Evolutionary conservation across 2,329 filamentous ascomycete species (phyloP).

Genomic region (Alternaria sp.): DNA sequence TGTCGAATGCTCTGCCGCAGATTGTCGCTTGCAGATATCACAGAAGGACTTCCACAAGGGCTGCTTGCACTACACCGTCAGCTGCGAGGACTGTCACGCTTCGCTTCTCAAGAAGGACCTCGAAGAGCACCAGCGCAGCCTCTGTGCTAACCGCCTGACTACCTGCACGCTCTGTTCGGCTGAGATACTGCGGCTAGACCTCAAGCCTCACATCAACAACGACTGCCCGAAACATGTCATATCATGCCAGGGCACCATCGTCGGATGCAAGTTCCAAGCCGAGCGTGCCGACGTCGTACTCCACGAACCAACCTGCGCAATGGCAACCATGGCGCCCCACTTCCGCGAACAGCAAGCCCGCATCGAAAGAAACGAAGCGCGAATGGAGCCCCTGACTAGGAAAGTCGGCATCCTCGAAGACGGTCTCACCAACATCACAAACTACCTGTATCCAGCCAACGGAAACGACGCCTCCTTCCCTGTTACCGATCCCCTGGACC

Average conservation of each 20-base stretch:
- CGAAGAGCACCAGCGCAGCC: slow-evolving; percentile 56
- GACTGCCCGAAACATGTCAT: slow-evolving; percentile 52
- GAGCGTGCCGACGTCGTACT: slow-evolving; percentile 49
- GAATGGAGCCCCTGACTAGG: slow-evolving; percentile 51
- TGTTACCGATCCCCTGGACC: slow-evolving; percentile 43
- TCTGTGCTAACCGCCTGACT: slow-evolving; percentile 59
- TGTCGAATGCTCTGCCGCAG: slow-evolving; percentile 58
- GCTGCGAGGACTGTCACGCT: slow-evolving; percentile 61
- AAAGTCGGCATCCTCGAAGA: slow-evolving; percentile 55
- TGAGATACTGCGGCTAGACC: slow-evolving; percentile 51
- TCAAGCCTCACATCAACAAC: slow-evolving; percentile 51
- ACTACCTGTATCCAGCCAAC: slow-evolving; percentile 49
- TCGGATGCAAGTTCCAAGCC: slow-evolving; percentile 52
- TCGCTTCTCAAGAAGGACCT: slow-evolving; percentile 62
- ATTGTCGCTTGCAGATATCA: slow-evolving; percentile 60
- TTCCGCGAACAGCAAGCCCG: slow-evolving; percentile 52
- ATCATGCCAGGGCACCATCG: slow-evolving; percentile 52
- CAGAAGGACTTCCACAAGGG: slow-evolving; percentile 61
- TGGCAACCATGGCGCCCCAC: slow-evolving; percentile 56
- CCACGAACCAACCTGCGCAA: slow-evolving; percentile 52
- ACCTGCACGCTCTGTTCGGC: slow-evolving; percentile 52
- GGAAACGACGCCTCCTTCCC: slow-evolving; percentile 39
- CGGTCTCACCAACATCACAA: slow-evolving; percentile 52
- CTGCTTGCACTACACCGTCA: slow-evolving; percentile 62
- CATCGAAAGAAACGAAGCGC: slow-evolving; percentile 53